phyloP scores from a whole-genome alignment of 2,329 filamentous ascomycete genomes.

The Neonectria punicea region DNA sequence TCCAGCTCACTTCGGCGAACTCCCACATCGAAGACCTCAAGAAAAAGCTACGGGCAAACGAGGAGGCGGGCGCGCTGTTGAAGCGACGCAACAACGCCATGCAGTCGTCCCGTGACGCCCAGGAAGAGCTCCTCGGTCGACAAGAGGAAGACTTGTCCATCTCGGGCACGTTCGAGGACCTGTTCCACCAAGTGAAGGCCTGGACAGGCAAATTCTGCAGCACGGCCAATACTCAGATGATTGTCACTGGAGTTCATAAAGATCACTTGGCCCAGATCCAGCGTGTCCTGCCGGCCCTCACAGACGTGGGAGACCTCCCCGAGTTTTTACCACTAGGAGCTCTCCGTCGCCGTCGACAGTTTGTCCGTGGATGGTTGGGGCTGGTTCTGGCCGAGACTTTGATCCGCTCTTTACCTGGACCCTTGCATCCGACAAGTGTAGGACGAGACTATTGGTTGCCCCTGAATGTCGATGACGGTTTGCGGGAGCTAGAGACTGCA shows the following conservation, averaged over 20 bases:
- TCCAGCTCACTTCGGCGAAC: not conserved
- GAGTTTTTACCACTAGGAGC: not conserved
- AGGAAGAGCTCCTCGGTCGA: not conserved
- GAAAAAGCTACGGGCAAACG: not conserved
- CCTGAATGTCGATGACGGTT: no score
- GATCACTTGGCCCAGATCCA: not conserved
- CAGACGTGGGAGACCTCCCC: not conserved
- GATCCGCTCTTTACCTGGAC: not conserved
- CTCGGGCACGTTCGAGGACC: not conserved
- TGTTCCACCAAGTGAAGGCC: not conserved
- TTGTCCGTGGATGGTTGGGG: not conserved
- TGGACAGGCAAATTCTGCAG: constrained; percentile 1
- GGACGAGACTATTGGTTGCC: not conserved
- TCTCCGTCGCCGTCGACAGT: not conserved
- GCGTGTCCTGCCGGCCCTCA: not conserved
- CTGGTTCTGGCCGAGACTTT: not conserved
- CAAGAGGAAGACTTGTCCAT: not conserved
- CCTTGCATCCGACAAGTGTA: not conserved
- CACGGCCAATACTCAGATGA: not conserved
- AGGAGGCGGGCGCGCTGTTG: not conserved
- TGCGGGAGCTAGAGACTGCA: not conserved
- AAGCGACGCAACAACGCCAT: not conserved
- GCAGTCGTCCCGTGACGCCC: not conserved
- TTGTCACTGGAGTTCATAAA: not conserved
- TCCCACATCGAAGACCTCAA: not conserved